Conservation (phyloP, 2,329 filamentous ascomycete genomes). For the Botrytis hyacinthi region DNA sequence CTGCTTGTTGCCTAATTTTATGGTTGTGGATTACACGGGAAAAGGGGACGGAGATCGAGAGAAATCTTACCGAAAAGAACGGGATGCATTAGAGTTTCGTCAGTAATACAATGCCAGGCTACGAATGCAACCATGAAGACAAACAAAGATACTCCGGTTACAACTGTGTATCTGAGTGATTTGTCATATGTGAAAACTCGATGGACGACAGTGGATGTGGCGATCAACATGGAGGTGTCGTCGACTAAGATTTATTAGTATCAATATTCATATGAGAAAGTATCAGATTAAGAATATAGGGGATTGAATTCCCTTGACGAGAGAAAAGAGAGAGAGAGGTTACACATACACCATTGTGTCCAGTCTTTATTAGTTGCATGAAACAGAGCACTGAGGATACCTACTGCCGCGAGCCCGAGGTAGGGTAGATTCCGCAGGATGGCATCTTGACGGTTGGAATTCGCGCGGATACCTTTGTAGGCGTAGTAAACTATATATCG, state of each 20-base stretch:
- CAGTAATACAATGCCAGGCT: slow-evolving; percentile 37
- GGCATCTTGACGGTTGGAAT: slow-evolving; percentile 34
- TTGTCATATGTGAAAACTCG: slow-evolving; percentile 48
- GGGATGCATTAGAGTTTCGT: slow-evolving; percentile 27
- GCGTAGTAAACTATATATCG: slow-evolving; percentile 33
- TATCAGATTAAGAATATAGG: neutral
- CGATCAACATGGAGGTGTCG: slow-evolving; percentile 58
- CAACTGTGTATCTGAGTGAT: slow-evolving; percentile 46
- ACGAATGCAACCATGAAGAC: slow-evolving; percentile 45
- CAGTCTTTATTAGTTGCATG: slow-evolving; percentile 47
- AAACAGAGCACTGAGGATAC: slow-evolving; percentile 44
- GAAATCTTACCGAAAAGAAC: slow-evolving; percentile 27
- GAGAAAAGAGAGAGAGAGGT: neutral
- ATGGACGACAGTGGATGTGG: slow-evolving; percentile 52
- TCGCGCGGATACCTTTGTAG: slow-evolving; percentile 35
- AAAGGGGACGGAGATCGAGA: neutral
- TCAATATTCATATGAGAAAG: neutral
- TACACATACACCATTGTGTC: slow-evolving; percentile 45
- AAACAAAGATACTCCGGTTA: slow-evolving; percentile 44
- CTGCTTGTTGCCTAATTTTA: neutral
- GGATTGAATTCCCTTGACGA: neutral
- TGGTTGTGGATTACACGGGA: neutral
- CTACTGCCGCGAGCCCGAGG: slow-evolving; percentile 45
- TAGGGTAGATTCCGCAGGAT: slow-evolving; percentile 41
- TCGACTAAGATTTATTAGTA: slow-evolving; percentile 45